Base-by-base conservation (phyloP, 331 rosid species). In the Pyrus hybrid region DNA sequence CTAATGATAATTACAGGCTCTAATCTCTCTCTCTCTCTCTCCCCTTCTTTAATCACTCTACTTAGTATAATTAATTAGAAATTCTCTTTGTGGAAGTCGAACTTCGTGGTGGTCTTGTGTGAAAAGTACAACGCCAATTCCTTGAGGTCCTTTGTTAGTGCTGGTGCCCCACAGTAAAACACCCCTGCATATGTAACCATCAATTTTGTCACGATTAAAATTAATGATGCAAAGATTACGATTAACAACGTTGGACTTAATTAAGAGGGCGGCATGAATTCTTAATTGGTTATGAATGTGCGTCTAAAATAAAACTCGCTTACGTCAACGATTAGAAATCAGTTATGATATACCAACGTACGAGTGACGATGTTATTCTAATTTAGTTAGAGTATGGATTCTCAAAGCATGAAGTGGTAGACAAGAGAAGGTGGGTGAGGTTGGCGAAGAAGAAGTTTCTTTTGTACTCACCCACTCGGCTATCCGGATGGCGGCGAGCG, bases 101-200 rank as follows among this genome's bases (percentile, higher is more conserved):
- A 88, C 74, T 85, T 83, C 4, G 92, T 88, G 67, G 86, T 81
- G 4, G 89, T 85, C 76, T 51, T 85, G 77, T 61, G 92, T 12
- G 92, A 77, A 43, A 88, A 88, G 69, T 88, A 83, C n/a, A 64
- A 73, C 18, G 92, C 89, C 57, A 85, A 72, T 63, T 79, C 83
- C 30, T 14, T 70, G 1, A 88, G 83, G 57, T 88, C 83, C 80
- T 88, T 88, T 0, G 83, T 81, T 2, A 81, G 85, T 53, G 82
- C 89, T 0, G 92, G 92, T n/a, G 87, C 80, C 54, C 92, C 89
- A 79, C 92, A 88, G 54, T 88, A 88, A 49, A 88, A 88, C 32
- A 88, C 92, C 3, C 91, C 89, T 85, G 81, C 79, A 60, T 58
- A 9, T 2, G 1, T 5, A 17, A 26, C 1, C 35, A 16, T 62